Evolutionary conservation across 2,329 filamentous ascomycete genomes (phyloP).

Genomic region (Nemania bipapillata): DNA sequence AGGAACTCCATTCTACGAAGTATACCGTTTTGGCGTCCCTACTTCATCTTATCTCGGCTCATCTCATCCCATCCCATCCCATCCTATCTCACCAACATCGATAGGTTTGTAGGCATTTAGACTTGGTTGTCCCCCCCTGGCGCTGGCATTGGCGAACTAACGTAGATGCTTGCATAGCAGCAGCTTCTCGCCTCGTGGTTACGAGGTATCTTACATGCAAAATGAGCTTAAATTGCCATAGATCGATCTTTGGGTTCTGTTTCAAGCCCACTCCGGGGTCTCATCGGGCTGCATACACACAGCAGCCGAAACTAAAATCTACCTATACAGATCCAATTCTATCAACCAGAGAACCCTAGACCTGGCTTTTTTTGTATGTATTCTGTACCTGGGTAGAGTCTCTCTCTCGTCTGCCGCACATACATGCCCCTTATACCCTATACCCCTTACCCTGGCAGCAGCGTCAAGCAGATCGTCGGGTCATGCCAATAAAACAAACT

Average conservation of each 20-base stretch:
- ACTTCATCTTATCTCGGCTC: too few species aligned
- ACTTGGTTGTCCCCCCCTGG: background rate
- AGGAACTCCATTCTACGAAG: background rate
- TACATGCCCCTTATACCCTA: too few species aligned
- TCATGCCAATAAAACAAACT: conserved; percentile 5
- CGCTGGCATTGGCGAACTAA: background rate
- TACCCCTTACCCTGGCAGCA: background rate
- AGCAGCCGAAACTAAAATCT: background rate
- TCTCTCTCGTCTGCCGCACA: too few species aligned
- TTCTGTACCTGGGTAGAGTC: too few species aligned
- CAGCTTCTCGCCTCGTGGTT: conserved; percentile 1
- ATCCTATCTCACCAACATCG: background rate
- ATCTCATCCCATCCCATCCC: too few species aligned
- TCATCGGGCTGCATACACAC: conserved; percentile 13
- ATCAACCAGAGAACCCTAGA: background rate
- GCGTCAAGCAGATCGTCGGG: conserved; percentile 3
- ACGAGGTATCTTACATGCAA: background rate
- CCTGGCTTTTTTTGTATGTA: too few species aligned
- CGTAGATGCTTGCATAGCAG: background rate
- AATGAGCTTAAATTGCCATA: background rate
- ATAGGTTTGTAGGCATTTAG: background rate
- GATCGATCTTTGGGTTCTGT: background rate
- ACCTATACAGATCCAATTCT: conserved; percentile 10
- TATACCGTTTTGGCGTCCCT: conserved; percentile 2
- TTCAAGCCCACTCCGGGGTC: background rate